These are phyloP conservation scores for Lecanicillium sp. DNA, from an alignment of 2,329 filamentous ascomycete species.

Conservation along the genomic window DNA sequence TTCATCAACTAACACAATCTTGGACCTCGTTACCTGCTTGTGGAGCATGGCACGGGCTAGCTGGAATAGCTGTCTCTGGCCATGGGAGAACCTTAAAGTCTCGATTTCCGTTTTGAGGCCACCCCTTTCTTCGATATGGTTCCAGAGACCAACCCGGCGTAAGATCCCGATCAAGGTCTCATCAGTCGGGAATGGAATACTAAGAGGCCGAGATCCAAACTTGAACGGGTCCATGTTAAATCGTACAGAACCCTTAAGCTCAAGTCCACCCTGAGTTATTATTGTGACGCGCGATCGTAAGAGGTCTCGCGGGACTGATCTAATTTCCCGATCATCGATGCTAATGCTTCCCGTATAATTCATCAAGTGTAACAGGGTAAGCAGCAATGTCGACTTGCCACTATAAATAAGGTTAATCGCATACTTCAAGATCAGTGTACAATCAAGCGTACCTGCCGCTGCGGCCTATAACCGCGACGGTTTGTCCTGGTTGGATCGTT, in stretches of 20 bases:
- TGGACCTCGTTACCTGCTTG: neutral
- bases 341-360: constrained; percentile 24
- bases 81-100: neutral
- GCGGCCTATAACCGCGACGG: constrained; percentile 30
- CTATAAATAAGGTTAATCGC: neutral
- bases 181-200: constrained; percentile 7
- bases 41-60: constrained; percentile 8
- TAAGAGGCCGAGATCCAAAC: constrained; percentile 11
- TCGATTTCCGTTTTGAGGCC: neutral
- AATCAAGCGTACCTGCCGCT: constrained; percentile 23
- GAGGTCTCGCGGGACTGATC: constrained; percentile 30
- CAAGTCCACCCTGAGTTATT: constrained; percentile 40
- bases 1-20: neutral
- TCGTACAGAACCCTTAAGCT: constrained; percentile 37
- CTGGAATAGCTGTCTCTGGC: constrained; percentile 3
- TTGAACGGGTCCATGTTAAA: constrained; percentile 29
- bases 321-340: constrained; percentile 37
- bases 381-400: constrained; percentile 3
- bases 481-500: constrained; percentile 21
- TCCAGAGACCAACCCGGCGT: constrained; percentile 5
- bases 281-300: constrained; percentile 36
- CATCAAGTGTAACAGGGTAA: neutral
- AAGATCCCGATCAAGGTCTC: constrained; percentile 12
- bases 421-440: no score
- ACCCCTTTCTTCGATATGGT: neutral